Evolutionary conservation across 495 filamentous ascomycete species (phyloP), one percentile per base, ranked within the genome.

Genomic region (Pseudoneurospora amorphoporcata): DNA sequence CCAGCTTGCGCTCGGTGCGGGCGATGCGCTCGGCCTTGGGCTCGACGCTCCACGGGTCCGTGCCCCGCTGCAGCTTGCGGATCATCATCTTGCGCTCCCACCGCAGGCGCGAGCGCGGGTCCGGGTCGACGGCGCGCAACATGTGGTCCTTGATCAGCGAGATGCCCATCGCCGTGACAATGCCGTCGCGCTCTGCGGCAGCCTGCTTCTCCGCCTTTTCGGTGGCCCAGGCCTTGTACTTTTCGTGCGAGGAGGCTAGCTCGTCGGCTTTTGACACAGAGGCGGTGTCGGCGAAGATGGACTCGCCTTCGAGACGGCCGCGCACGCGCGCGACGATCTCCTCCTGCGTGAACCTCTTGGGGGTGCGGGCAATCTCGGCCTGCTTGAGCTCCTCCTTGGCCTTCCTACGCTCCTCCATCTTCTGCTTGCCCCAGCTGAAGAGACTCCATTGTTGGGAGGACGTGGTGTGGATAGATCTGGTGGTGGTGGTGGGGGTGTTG

Each of bases 31-130:
- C 86, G 53, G 81, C 80, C 73, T 86, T 85, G 7, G 88, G 88
- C 68, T 97, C 77, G 10, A 90, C 85, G n/a, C 92, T 91, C 39
- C 90, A 85, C 14, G 87, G 84, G 77, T 80, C 41, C 14, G 77
- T 77, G 16, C 76, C 76, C 4, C 70, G 61, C 9, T 85, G 86
- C 69, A 97, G 82, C 74, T 88, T 86, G 65, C 90, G 89, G 71
- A 93, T 90, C 10, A 94, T 86, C 88, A 92, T 92, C 83, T 91
- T 94, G 74, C 90, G 87, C 81, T 94, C 87, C 92, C 90, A 96
- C n/a, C 89, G 87, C 29, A 85, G 81, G 70, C 92, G 86, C 29
- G 81, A 81, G 38, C 81, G 76, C 16, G 93, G 92, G 73, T 90
- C 86, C 17, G 94, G 94, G 80, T 95, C 89, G 69, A 91, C 79